Percentiles rank a stretch among this genome's conserved stretches.
Conservation (phyloP, 2,329 filamentous ascomycete species). For the Clonostachys chloroleuca region DNA sequence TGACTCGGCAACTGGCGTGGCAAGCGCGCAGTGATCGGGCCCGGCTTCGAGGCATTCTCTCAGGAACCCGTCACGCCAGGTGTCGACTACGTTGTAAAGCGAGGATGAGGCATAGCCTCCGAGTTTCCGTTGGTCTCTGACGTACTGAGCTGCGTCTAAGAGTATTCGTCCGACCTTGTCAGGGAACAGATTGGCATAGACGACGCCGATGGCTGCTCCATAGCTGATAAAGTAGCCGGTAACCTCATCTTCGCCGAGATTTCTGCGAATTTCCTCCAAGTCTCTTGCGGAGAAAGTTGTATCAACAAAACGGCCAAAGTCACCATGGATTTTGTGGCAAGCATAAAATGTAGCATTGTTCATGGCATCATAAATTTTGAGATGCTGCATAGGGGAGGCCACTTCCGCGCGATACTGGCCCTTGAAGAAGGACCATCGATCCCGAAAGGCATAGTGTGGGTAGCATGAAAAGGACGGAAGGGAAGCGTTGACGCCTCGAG, state of each 20-base stretch:
- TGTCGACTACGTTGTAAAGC: constrained; percentile 42
- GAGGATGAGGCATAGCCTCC: constrained; percentile 42
- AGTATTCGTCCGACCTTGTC: constrained; percentile 40
- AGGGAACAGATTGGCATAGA: constrained; percentile 46
- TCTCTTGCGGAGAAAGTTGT: constrained; percentile 43
- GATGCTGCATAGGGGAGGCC: constrained; percentile 24
- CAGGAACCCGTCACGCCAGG: constrained; percentile 44
- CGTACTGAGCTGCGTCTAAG: constrained; percentile 43
- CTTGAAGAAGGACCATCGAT: constrained; percentile 37
- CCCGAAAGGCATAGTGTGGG: constrained; percentile 35
- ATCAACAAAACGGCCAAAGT: constrained; percentile 38
- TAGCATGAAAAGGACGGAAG: constrained; percentile 40
- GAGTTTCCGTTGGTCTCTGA: constrained; percentile 36
- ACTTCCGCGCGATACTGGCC: constrained; percentile 31
- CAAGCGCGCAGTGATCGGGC: constrained; percentile 36
- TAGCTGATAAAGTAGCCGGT: constrained; percentile 45
- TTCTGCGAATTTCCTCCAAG: constrained; percentile 40
- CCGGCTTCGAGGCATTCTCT: constrained; percentile 44
- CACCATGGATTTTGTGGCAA: constrained; percentile 35
- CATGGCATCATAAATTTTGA: constrained; percentile 38
- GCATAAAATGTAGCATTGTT: constrained; percentile 36
- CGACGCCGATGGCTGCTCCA: constrained; percentile 47
- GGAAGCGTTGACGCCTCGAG: constrained; percentile 45
- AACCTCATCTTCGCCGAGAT: constrained; percentile 37
- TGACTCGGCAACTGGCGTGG: constrained; percentile 17